phyloP scores from a whole-genome alignment of 2,329 filamentous ascomycete species.

The Fusarium sp. region DNA sequence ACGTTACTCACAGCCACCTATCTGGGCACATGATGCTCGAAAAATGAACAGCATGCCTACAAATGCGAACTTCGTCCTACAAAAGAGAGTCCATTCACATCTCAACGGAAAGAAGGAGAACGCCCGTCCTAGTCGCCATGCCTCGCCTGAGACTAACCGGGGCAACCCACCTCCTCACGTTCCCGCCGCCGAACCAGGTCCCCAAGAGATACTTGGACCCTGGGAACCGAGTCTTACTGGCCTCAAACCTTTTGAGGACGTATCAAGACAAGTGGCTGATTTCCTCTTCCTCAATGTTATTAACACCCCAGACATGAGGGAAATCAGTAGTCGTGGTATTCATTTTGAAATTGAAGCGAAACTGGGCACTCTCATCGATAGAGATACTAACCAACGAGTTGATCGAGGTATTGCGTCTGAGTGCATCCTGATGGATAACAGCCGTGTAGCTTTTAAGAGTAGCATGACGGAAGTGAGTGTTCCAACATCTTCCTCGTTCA shows the following conservation, averaged over 20 bases:
- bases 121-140: constrained; percentile 58
- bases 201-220: constrained; percentile 59
- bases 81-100: constrained; percentile 44
- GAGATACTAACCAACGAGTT: constrained; percentile 76
- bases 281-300: constrained; percentile 82
- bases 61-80: constrained; percentile 46
- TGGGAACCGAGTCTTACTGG: constrained; percentile 79
- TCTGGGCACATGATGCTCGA: constrained; percentile 61
- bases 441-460: constrained; percentile 79
- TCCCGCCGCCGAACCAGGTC: constrained; percentile 45
- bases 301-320: constrained; percentile 71
- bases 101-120: constrained; percentile 55
- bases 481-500: neutral
- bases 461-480: constrained; percentile 87
- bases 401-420: constrained; percentile 76
- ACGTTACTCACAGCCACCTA: constrained; percentile 54
- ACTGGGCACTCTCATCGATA: constrained; percentile 83
- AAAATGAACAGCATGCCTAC: constrained; percentile 53
- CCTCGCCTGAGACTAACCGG: constrained; percentile 41
- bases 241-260: constrained; percentile 76
- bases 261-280: constrained; percentile 81
- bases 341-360: constrained; percentile 96
- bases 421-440: constrained; percentile 72
- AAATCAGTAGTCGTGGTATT: constrained; percentile 72
- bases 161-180: constrained; percentile 34